Conservation (phyloP, 768 basidiomycete genomes). For the Kwoniella heveanensis region DNA sequence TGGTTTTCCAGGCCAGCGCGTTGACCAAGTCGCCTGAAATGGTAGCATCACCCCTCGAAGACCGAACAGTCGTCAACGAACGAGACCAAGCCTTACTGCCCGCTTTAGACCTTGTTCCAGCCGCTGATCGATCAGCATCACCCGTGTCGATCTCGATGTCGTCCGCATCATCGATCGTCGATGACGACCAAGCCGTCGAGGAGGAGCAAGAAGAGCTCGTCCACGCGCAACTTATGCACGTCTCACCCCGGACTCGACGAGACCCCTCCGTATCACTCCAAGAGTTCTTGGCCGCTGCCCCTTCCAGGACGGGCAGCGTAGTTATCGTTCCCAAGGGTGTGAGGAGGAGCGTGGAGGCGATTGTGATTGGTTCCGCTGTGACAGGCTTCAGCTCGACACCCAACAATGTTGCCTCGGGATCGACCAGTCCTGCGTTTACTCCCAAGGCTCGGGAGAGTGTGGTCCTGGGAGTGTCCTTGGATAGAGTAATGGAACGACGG, state of each 20-base stretch:
- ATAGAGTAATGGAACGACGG: constrained; percentile 12
- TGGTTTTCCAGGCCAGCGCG: not conserved
- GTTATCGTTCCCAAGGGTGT: constrained; percentile 18
- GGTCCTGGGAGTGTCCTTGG: not conserved
- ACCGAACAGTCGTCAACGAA: not conserved
- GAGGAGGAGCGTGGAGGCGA: constrained; percentile 19
- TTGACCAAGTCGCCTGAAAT: not conserved
- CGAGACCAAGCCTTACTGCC: constrained; percentile 4
- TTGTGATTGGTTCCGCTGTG: constrained; percentile 18
- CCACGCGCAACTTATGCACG: constrained; percentile 37
- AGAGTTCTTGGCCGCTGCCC: constrained; percentile 31
- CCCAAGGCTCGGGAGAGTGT: not conserved
- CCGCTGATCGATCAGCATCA: not conserved
- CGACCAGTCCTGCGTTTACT: not conserved
- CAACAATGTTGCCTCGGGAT: not conserved
- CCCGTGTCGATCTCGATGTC: constrained; percentile 3
- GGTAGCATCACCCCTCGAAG: not conserved
- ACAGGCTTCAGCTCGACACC: not conserved
- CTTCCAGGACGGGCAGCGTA: constrained; percentile 9
- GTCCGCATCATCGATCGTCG: constrained; percentile 6
- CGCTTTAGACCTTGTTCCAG: constrained; percentile 5
- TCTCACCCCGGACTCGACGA: constrained; percentile 33
- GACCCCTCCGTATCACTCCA: constrained; percentile 29
- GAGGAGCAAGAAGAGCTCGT: constrained; percentile 23
- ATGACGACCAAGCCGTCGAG: constrained; percentile 15